These are phyloP conservation scores for Fusarium ambrosium DNA, from an alignment of 2,329 filamentous ascomycete genomes.

Conservation along the genomic window DNA sequence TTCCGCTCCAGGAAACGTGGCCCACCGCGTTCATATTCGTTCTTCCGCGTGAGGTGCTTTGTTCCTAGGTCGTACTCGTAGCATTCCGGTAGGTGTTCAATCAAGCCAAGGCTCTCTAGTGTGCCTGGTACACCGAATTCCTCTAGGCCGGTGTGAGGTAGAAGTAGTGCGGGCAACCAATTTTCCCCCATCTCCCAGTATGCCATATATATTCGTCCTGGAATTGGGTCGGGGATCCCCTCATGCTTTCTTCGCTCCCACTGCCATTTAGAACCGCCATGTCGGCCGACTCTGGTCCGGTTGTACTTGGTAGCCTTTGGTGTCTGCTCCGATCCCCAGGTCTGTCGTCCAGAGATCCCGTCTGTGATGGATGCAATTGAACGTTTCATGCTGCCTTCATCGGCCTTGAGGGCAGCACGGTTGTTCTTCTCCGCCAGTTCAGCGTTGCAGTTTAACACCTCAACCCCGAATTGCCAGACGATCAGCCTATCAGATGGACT, in stretches of 20 bases:
- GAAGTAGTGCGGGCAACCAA: constrained; percentile 17
- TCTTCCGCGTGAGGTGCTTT: background rate
- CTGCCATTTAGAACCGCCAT: constrained; percentile 4
- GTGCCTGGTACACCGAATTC: constrained; percentile 3
- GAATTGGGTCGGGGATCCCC: constrained; percentile 1
- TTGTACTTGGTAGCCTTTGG: background rate
- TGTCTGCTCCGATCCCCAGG: constrained; percentile 2
- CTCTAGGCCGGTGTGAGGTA: constrained; percentile 3
- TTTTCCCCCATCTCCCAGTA: constrained; percentile 12
- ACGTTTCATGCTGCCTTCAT: constrained; percentile 1
- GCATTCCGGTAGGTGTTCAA: constrained; percentile 11
- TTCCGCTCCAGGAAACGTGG: background rate
- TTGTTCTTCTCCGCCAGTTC: constrained; percentile 13
- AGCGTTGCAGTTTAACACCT: constrained; percentile 12
- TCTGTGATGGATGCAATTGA: background rate
- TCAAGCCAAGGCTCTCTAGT: constrained; percentile 17
- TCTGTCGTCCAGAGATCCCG: constrained; percentile 1
- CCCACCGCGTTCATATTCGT: background rate
- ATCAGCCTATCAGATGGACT: constrained; percentile 1
- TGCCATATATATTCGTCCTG: constrained; percentile 14
- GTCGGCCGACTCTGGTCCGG: background rate
- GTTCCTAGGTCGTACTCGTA: constrained; percentile 2
- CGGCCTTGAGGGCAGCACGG: background rate
- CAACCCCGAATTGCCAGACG: constrained; percentile 7
- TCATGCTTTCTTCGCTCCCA: constrained; percentile 5